These are phyloP conservation scores for Fusarium sp. DNA, from an alignment of 2,329 filamentous ascomycete species.

Conservation along the genomic window DNA sequence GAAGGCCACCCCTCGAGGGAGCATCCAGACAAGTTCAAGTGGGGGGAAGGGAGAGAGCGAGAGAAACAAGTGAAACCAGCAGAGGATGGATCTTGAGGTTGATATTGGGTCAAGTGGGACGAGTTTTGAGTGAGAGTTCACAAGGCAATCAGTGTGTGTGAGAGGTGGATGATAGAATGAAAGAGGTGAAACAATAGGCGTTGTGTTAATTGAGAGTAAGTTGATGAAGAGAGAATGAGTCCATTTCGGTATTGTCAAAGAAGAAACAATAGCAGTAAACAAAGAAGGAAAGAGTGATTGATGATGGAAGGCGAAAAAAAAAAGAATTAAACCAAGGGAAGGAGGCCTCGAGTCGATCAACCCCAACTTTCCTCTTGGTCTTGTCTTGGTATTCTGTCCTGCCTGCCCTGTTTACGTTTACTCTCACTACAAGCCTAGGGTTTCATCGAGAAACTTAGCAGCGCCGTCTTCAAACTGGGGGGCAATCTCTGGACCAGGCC, in stretches of 20 bases:
- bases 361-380: constrained; percentile 15
- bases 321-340: constrained; percentile 10
- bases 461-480: constrained; percentile 17
- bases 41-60: constrained; percentile 33
- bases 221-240: constrained; percentile 3
- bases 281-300: constrained; percentile 17
- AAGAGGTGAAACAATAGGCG: constrained; percentile 1
- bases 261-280: constrained; percentile 15
- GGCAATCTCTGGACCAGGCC: constrained; percentile 30
- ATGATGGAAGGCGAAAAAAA: constrained; percentile 14
- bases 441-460: constrained; percentile 33
- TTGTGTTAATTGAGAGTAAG: not conserved
- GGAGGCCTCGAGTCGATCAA: constrained; percentile 35
- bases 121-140: constrained; percentile 13
- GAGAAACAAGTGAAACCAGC: constrained; percentile 35
- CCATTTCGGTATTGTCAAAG: not conserved
- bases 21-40: constrained; percentile 30
- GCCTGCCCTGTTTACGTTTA: constrained; percentile 14
- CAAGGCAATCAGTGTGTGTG: constrained; percentile 13
- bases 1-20: constrained; percentile 39
- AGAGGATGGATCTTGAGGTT: constrained; percentile 29
- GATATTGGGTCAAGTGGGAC: constrained; percentile 27
- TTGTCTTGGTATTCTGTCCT: constrained; percentile 26
- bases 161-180: not conserved
- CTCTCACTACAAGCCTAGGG: constrained; percentile 11